These are phyloP conservation scores for Cardamine chenopodiifolia DNA, from an alignment of 345 rosid genomes.

Conservation along the genomic window DNA sequence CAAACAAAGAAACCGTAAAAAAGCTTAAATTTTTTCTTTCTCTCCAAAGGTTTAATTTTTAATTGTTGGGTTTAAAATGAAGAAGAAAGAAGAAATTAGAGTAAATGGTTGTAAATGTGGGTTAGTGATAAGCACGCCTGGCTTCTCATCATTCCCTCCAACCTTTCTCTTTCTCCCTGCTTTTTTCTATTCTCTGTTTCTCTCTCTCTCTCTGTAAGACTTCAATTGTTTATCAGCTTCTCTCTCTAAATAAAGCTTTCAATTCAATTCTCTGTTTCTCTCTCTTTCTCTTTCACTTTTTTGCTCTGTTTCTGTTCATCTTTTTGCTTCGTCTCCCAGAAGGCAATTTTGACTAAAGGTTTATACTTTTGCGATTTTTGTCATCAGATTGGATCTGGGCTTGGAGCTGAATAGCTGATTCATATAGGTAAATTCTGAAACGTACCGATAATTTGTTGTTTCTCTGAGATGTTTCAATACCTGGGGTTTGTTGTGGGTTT, in stretches of 20 bases:
- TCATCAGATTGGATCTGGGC: constrained; percentile 65
- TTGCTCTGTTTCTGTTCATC: constrained; percentile 36
- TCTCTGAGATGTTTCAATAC: not conserved
- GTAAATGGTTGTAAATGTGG: constrained; percentile 42
- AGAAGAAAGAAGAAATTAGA: constrained; percentile 28
- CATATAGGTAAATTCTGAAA: constrained; percentile 39
- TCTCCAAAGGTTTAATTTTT: constrained; percentile 4
- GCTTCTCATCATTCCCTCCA: constrained; percentile 87
- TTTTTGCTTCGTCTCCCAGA: constrained; percentile 29
- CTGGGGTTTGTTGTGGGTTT: constrained; percentile 16
- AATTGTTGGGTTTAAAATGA: constrained; percentile 7
- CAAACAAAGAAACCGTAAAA: constrained; percentile 21
- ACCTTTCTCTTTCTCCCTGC: constrained; percentile 24
- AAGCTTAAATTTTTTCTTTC: not conserved
- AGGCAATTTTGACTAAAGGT: constrained; percentile 24
- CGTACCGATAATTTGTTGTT: not conserved
- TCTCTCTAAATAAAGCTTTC: constrained; percentile 43
- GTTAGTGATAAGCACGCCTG: constrained; percentile 99
- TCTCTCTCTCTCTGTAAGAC: constrained; percentile 37
- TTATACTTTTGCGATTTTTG: constrained; percentile 17
- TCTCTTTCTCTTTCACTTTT: constrained; percentile 39
- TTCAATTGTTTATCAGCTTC: constrained; percentile 42
- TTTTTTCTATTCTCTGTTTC: constrained; percentile 22
- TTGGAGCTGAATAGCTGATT: constrained; percentile 33
- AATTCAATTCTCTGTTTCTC: constrained; percentile 33